Evolutionary conservation across 2,329 filamentous ascomycete genomes (phyloP).

Genomic region (Xylaria sp.): DNA sequence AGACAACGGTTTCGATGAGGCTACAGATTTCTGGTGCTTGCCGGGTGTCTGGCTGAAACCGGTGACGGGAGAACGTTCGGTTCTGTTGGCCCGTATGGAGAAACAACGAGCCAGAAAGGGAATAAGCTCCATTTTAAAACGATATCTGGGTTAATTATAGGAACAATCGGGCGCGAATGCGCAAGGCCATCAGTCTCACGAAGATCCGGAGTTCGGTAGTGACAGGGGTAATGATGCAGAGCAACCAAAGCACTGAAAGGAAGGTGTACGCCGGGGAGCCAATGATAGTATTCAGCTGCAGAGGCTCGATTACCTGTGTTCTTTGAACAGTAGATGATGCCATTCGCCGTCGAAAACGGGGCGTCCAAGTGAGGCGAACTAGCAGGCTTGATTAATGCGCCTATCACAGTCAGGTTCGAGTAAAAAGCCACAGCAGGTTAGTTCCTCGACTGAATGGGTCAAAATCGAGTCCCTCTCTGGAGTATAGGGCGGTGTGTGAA

Average conservation of each 20-base stretch:
- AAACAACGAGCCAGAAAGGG: slow-evolving; percentile 10
- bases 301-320: slow-evolving; percentile 17
- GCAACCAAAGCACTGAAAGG: slow-evolving; percentile 20
- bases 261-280: slow-evolving; percentile 23
- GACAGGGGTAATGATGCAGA: slow-evolving; percentile 22
- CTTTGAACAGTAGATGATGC: slow-evolving; percentile 9
- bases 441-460: slow-evolving; percentile 27
- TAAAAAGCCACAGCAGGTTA: slow-evolving; percentile 27
- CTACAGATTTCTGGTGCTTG: neutral
- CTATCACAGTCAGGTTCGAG: slow-evolving; percentile 31
- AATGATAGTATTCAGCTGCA: slow-evolving; percentile 20
- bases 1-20: neutral
- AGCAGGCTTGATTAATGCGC: slow-evolving; percentile 26
- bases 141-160: slow-evolving; percentile 16
- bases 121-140: slow-evolving; percentile 13
- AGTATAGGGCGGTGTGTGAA: slow-evolving; percentile 25
- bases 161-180: slow-evolving; percentile 23
- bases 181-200: slow-evolving; percentile 13
- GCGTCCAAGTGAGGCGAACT: slow-evolving; percentile 38
- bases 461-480: slow-evolving; percentile 22
- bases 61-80: neutral
- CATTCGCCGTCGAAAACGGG: slow-evolving; percentile 31
- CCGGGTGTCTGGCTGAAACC: neutral
- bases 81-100: neutral
- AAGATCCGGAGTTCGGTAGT: slow-evolving; percentile 16